Evolutionary conservation across 805 yeast genomes (phyloP).

Genomic region (Wickerhamiella hasegawae): DNA sequence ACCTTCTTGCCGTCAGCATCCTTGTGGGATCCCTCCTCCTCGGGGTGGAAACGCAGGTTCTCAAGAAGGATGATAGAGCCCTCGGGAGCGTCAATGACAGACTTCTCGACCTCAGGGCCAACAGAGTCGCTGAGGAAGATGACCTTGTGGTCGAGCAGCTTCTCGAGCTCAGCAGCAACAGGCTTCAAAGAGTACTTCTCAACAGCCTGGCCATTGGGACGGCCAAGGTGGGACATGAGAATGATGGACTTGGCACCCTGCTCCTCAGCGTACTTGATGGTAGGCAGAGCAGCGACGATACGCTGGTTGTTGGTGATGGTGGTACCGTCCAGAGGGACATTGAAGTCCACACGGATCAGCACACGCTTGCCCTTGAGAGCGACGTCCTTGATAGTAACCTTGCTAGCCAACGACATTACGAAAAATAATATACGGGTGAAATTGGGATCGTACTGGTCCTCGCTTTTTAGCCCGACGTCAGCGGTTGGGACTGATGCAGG

Average conservation of each 20-base stretch:
- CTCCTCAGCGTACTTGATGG: constrained; percentile 86
- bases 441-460: too few species aligned
- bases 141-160: constrained; percentile 59
- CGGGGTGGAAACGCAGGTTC: constrained; percentile 94
- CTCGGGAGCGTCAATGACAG: constrained; percentile 52
- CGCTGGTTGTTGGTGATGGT: constrained; percentile 99
- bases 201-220: constrained; percentile 90
- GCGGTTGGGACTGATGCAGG: too few species aligned
- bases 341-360: constrained; percentile 78
- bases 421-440: background rate
- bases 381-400: constrained; percentile 85
- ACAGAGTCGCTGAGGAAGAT: constrained; percentile 82
- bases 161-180: constrained; percentile 75
- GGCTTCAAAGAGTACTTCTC: constrained; percentile 87
- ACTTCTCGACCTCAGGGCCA: constrained; percentile 74
- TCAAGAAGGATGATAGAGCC: constrained; percentile 86
- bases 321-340: constrained; percentile 64
- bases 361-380: constrained; percentile 83
- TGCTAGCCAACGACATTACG: constrained; percentile 79
- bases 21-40: constrained; percentile 73
- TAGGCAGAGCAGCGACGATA: constrained; percentile 98
- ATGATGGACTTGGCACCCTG: constrained; percentile 80
- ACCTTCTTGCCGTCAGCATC: constrained; percentile 85
- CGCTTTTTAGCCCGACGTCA: too few species aligned
- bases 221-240: constrained; percentile 94